Evolutionary conservation across 345 rosid species (phyloP), one percentile per base, ranked within the genome.

Genomic region (Lepidium sativum): DNA sequence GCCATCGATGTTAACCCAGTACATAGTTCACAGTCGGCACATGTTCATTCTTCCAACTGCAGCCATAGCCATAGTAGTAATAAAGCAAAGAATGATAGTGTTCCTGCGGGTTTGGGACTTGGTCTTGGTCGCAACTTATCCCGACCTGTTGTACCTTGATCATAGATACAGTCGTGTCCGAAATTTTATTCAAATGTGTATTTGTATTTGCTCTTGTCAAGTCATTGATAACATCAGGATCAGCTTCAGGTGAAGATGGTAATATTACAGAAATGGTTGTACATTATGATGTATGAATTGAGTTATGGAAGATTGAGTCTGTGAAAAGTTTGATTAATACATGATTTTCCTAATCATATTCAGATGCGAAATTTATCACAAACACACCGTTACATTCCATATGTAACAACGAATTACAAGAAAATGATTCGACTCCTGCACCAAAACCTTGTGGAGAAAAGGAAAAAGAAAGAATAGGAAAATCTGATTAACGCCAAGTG

Each of bases 61-160:
- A 69, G 84, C 40, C 80, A 78, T 63, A 80, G 82, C 33, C 80
- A 76, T 57, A 80, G 82, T n/a, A n/a, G n/a, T 77, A 49, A 64
- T 50, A 77, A 75, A 70, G 40, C 78, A 9, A 83, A 79, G 76
- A 65, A 68, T 3, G 92, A 84, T 33, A 67, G 64, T 2, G 60
- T 63, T 23, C 98, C 96, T 0, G 21, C 79, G 72, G 96, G 98
- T 8, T 65, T 88, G 78, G 91, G 97, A 62, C 81, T 80, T 31
- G 97, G 91, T 67, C 86, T 83, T 44, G 89, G 91, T 20, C 80
- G 90, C 59, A 80, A 69, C 50, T 43, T 71, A 15, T 61, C 48
- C 13, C 83, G 86, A 38, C 71, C 86, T 10, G 71, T 63, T 53
- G 66, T 54, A 39, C 71, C 86, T 67, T 71, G 75, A 12, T 82